Percentiles rank a stretch among this genome's conserved stretches.
These are phyloP conservation scores for Thraustochytrium sp. DNA, from an alignment of 352 stramenopile species.

Conservation along the genomic window DNA sequence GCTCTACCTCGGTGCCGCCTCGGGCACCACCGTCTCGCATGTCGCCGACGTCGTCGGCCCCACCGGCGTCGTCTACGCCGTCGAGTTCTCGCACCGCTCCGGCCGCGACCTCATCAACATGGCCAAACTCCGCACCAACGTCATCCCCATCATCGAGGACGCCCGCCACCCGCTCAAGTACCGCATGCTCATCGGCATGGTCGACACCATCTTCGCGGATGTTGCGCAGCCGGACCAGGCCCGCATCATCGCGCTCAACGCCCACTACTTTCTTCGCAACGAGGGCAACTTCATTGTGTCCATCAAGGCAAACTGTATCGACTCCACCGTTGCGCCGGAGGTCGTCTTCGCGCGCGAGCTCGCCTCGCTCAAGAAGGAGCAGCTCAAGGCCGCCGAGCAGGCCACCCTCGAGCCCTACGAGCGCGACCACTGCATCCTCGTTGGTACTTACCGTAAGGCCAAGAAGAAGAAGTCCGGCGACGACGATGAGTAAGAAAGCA, in stretches of 20 bases:
- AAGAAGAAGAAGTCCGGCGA: slow-evolving; percentile 67
- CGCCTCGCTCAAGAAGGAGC: slow-evolving; percentile 94
- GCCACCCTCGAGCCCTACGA: slow-evolving; percentile 99
- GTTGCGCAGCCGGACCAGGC: slow-evolving; percentile 98
- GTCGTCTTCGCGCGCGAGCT: slow-evolving; percentile 94
- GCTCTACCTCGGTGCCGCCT: slow-evolving; percentile 96
- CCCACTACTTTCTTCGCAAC: slow-evolving; percentile 98
- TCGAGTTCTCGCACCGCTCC: slow-evolving; percentile 98
- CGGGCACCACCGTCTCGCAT: slow-evolving; percentile 96
- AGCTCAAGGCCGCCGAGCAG: slow-evolving; percentile 98
- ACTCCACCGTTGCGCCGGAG: slow-evolving; percentile 94
- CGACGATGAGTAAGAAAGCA: neutral
- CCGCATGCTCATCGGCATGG: slow-evolving; percentile 97
- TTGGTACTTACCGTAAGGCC: slow-evolving; percentile 86
- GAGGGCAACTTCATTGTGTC: slow-evolving; percentile 98
- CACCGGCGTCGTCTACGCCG: slow-evolving; percentile 86
- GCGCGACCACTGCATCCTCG: slow-evolving; percentile 96
- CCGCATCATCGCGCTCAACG: slow-evolving; percentile 97
- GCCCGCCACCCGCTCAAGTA: slow-evolving; percentile 96
- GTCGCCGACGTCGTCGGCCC: slow-evolving; percentile 98
- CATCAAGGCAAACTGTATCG: slow-evolving; percentile 99
- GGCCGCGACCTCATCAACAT: slow-evolving; percentile 98
- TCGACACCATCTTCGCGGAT: slow-evolving; percentile 98
- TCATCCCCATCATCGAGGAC: slow-evolving; percentile 99
- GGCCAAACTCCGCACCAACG: slow-evolving; percentile 96